Conservation (phyloP, 1,284 basidiomycete genomes). For the Leccinum subfulvum region DNA sequence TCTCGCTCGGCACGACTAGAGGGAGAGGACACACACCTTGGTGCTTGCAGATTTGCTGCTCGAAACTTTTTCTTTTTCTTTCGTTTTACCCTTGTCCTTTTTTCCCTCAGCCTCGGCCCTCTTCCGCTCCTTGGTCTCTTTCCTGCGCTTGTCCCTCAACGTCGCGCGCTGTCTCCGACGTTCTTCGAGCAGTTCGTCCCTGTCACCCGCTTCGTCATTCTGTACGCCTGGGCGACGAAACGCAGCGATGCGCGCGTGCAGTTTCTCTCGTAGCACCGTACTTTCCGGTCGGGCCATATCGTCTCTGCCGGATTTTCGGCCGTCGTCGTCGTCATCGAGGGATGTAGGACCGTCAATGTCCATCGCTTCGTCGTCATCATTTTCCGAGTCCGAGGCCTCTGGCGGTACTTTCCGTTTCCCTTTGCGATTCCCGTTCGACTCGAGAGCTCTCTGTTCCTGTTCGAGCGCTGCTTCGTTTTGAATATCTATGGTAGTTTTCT, state of each 20-base stretch:
- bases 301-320: conserved; percentile 13
- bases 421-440: conserved; percentile 28
- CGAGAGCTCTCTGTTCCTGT: conserved; percentile 12
- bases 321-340: conserved; percentile 34
- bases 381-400: not conserved
- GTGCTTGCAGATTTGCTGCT: conserved; percentile 36
- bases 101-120: conserved; percentile 54
- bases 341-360: conserved; percentile 21
- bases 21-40: conserved; percentile 43
- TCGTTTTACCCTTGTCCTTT: conserved; percentile 47
- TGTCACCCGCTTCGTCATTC: conserved; percentile 51
- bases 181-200: conserved; percentile 82
- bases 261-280: conserved; percentile 72
- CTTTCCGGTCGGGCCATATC: conserved; percentile 54
- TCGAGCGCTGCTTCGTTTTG: conserved; percentile 51
- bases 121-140: conserved; percentile 79
- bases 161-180: conserved; percentile 72
- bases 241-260: conserved; percentile 76
- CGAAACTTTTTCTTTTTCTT: conserved; percentile 25
- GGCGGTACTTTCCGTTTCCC: conserved; percentile 48
- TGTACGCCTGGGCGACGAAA: conserved; percentile 52
- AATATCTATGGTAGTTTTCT: conserved; percentile 78
- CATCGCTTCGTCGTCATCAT: conserved; percentile 12
- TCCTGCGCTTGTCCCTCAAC: conserved; percentile 79
- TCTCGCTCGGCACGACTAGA: not conserved